Conservation (phyloP, 2,329 filamentous ascomycete genomes). For the Paracamarosporium sp. region DNA sequence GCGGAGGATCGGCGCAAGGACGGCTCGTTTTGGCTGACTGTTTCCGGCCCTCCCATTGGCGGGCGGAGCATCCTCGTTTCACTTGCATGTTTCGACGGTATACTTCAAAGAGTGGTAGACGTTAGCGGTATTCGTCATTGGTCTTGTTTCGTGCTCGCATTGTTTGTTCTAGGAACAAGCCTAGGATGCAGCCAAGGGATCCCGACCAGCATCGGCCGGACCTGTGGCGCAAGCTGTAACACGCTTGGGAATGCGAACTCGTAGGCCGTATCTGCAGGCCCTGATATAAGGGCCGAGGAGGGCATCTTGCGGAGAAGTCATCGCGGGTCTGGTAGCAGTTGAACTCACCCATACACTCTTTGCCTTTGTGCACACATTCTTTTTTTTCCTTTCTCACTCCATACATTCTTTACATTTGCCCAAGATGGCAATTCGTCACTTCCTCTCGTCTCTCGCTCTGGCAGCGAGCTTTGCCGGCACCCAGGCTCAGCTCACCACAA, state of each 20-base stretch:
- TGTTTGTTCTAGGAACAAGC: background rate
- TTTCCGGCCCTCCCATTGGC: background rate
- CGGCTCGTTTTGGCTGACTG: background rate
- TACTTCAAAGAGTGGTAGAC: background rate
- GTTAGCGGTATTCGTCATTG: background rate
- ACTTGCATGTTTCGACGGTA: background rate
- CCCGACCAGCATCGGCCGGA: background rate
- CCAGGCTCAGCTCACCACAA: conserved; percentile 14
- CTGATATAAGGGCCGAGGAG: background rate
- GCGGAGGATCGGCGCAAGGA: background rate
- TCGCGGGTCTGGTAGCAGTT: conserved; percentile 8
- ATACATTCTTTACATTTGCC: conserved; percentile 12
- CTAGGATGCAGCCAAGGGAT: background rate
- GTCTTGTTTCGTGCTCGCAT: background rate
- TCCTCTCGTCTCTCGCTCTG: conserved; percentile 10
- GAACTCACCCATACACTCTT: conserved; percentile 7
- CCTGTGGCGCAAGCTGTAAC: conserved; percentile 1
- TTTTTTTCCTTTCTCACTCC: conserved; percentile 3
- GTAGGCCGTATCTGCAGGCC: background rate
- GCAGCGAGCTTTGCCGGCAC: conserved; percentile 13
- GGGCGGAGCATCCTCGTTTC: background rate
- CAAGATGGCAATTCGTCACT: conserved; percentile 12
- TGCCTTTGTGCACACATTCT: conserved; percentile 1
- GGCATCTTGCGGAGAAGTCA: background rate
- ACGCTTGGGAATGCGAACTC: background rate